phyloP scores from a whole-genome alignment of 176 grass and related monocot genomes.

The Carex cristatella region DNA sequence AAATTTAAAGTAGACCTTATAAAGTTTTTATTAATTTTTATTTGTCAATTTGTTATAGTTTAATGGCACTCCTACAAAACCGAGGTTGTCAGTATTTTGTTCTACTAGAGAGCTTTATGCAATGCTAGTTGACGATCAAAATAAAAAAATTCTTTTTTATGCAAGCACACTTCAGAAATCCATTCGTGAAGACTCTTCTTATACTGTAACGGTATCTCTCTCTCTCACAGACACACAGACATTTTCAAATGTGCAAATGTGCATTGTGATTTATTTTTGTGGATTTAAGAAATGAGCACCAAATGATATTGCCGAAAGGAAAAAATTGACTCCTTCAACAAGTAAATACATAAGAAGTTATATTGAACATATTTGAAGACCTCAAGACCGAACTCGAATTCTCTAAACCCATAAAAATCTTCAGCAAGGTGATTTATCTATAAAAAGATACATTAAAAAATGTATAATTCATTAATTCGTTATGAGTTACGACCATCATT shows the following conservation, averaged over 20 bases:
- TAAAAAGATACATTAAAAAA: not conserved
- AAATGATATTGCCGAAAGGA: not conserved
- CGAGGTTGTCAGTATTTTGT: constrained; percentile 85
- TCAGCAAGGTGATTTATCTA: not conserved
- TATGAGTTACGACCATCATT: not conserved
- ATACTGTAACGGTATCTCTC: constrained; percentile 33
- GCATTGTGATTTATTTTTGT: not conserved
- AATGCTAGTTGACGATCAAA: constrained; percentile 82
- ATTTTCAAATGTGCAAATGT: not conserved
- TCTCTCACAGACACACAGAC: not conserved
- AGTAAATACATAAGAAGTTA: not conserved
- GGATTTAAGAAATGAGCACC: not conserved
- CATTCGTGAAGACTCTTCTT: constrained; percentile 50
- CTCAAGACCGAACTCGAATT: not conserved
- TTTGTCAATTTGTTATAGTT: constrained; percentile 43
- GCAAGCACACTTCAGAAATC: constrained; percentile 75
- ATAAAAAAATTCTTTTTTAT: constrained; percentile 77
- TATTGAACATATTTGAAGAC: not conserved
- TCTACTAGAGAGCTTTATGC: constrained; percentile 76
- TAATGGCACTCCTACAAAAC: constrained; percentile 65
- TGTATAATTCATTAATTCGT: not conserved
- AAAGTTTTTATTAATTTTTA: not conserved
- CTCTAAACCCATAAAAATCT: not conserved
- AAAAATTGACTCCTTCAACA: not conserved
- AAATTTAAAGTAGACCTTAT: not conserved